Conservation (phyloP, 108 stramenopile species). For the Ochromonas danica region DNA sequence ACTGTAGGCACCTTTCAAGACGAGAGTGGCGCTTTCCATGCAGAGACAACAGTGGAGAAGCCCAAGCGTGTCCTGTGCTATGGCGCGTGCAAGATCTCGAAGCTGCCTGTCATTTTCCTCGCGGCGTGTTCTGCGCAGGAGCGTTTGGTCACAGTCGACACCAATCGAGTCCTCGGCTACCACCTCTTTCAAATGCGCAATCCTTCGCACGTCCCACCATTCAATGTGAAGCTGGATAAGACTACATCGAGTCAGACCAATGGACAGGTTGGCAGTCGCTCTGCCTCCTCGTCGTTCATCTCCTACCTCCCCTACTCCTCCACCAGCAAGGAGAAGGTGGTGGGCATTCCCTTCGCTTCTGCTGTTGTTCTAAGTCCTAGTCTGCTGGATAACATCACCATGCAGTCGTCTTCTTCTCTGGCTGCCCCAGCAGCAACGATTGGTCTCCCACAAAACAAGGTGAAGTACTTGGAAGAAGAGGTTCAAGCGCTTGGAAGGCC, state of each 20-base stretch:
- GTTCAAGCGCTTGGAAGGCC: too few relatives aligned
- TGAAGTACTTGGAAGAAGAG: not conserved
- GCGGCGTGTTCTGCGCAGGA: not conserved
- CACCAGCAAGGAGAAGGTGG: not conserved
- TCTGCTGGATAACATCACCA: too few relatives aligned
- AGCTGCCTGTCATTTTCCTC: not conserved
- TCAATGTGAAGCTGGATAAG: slow-evolving; percentile 10
- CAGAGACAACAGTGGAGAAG: not conserved
- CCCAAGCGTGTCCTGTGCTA: slow-evolving; percentile 14
- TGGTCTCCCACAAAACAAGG: not conserved
- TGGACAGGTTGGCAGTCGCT: not conserved
- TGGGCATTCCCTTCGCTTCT: slow-evolving; percentile 2
- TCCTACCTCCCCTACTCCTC: not conserved
- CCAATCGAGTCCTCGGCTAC: not conserved
- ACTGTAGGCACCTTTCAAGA: slow-evolving; percentile 3
- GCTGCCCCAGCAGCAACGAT: too few relatives aligned
- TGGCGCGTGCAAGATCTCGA: not conserved
- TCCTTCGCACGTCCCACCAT: slow-evolving; percentile 11
- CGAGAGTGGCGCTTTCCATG: too few relatives aligned
- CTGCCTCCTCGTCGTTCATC: slow-evolving; percentile 6
- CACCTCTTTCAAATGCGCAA: not conserved
- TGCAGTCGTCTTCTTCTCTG: too few relatives aligned
- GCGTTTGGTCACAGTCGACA: slow-evolving; percentile 10
- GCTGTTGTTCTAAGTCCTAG: not conserved
- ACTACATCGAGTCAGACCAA: not conserved